Evolutionary conservation across 345 rosid species (phyloP).

Genomic region (Camelina hispida): DNA sequence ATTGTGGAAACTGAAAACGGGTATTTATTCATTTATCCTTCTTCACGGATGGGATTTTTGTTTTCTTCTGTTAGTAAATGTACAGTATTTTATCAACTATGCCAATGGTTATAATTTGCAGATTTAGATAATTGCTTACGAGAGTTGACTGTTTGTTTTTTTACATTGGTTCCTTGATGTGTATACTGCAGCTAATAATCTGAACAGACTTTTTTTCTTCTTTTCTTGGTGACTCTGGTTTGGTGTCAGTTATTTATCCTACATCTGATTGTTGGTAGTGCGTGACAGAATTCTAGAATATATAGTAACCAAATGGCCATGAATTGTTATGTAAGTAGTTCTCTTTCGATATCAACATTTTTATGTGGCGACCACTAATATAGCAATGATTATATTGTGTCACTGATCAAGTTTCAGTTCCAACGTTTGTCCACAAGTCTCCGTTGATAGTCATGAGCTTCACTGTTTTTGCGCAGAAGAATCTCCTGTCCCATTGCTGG

Average conservation of each 20-base stretch:
- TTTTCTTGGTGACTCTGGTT: background rate
- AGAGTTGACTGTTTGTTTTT: no score
- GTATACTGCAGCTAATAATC: background rate
- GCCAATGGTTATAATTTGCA: background rate
- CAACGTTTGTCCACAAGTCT: slow-evolving; percentile 1
- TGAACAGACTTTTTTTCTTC: background rate
- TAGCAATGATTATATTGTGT: background rate
- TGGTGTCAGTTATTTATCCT: slow-evolving; percentile 8
- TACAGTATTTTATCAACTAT: background rate
- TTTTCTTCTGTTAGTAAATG: background rate
- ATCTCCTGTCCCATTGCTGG: slow-evolving; percentile 84
- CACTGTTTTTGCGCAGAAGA: slow-evolving; percentile 56
- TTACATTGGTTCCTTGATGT: background rate
- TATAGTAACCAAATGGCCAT: slow-evolving; percentile 5
- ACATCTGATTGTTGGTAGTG: slow-evolving; percentile 1
- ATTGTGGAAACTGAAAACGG: slow-evolving; percentile 61
- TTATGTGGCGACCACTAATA: background rate
- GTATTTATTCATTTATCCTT: slow-evolving; percentile 44
- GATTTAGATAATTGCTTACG: slow-evolving; percentile 1
- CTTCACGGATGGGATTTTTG: slow-evolving; percentile 20
- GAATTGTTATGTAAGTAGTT: slow-evolving; percentile 19
- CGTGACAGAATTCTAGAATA: background rate
- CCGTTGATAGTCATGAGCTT: slow-evolving; percentile 13
- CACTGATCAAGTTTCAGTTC: background rate
- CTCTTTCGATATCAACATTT: background rate